Conservation (phyloP, 305 asterid species). For the Plantago rigida region DNA sequence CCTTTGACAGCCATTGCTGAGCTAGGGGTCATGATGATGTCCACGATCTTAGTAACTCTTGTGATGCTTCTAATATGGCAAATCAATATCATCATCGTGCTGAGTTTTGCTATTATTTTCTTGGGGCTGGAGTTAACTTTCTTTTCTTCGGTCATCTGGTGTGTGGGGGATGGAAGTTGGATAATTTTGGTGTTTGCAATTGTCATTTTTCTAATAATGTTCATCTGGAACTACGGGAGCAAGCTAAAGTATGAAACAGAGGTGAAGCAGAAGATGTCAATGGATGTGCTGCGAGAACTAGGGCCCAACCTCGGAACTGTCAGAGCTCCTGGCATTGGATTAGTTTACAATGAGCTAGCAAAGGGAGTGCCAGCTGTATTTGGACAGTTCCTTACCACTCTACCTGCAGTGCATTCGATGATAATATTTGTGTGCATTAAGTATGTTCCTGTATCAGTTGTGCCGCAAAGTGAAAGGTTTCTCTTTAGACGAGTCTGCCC, state of each 20-base stretch:
- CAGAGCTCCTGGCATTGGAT: slow-evolving; percentile 97
- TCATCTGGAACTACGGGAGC: slow-evolving; percentile 97
- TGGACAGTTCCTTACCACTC: slow-evolving; percentile 87
- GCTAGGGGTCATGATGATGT: slow-evolving; percentile 97
- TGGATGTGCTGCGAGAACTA: slow-evolving; percentile 76
- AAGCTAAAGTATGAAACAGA: slow-evolving; percentile 94
- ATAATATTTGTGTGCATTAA: slow-evolving; percentile 89
- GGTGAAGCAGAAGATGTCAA: slow-evolving; percentile 76
- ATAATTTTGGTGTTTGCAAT: slow-evolving; percentile 81
- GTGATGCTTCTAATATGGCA: slow-evolving; percentile 99
- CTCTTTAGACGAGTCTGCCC: slow-evolving; percentile 91
- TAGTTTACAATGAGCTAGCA: slow-evolving; percentile 90
- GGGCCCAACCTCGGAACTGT: slow-evolving; percentile 90
- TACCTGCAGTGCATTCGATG: slow-evolving; percentile 99
- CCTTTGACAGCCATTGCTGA: slow-evolving; percentile 78
- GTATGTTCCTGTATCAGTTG: slow-evolving; percentile 88
- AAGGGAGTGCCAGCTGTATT: slow-evolving; percentile 94
- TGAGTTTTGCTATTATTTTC: slow-evolving; percentile 61
- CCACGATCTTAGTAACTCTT: slow-evolving; percentile 77
- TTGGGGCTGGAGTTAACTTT: slow-evolving; percentile 85
- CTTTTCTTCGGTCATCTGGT: slow-evolving; percentile 83
- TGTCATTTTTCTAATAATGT: slow-evolving; percentile 77
- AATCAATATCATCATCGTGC: slow-evolving; percentile 68
- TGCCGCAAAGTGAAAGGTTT: slow-evolving; percentile 87
- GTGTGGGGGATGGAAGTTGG: slow-evolving; percentile 98